These are phyloP conservation scores for Castanea crenata DNA, from an alignment of 306 rosid species.

Conservation along the genomic window DNA sequence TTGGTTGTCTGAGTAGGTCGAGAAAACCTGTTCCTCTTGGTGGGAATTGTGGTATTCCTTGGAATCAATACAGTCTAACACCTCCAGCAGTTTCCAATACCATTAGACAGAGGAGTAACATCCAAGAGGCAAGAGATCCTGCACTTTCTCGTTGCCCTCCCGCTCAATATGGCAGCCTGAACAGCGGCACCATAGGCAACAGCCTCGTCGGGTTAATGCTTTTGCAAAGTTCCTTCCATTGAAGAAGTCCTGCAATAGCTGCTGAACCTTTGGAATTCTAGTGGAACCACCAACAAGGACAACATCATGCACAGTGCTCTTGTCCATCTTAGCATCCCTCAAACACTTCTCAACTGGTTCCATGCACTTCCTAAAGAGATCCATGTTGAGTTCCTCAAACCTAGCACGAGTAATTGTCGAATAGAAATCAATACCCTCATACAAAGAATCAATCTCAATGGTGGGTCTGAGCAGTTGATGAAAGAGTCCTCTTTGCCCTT, in stretches of 20 bases:
- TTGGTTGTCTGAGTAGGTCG: slow-evolving; percentile 66
- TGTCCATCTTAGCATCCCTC: slow-evolving; percentile 77
- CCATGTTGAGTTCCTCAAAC: slow-evolving; percentile 77
- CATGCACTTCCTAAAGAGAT: slow-evolving; percentile 69
- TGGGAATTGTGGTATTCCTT: slow-evolving; percentile 68
- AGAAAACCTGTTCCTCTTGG: slow-evolving; percentile 66
- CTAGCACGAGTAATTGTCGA: slow-evolving; percentile 63
- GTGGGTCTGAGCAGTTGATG: slow-evolving; percentile 75
- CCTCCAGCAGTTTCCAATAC: slow-evolving; percentile 60
- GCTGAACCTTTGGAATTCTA: slow-evolving; percentile 71
- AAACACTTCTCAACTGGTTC: slow-evolving; percentile 71
- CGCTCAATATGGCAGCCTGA: slow-evolving; percentile 66
- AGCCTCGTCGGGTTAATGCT: slow-evolving; percentile 72
- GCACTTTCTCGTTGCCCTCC: slow-evolving; percentile 71
- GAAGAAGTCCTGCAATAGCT: slow-evolving; percentile 63
- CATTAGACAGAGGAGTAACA: slow-evolving; percentile 60
- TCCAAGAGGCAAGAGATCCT: slow-evolving; percentile 60
- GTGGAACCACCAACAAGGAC: slow-evolving; percentile 79
- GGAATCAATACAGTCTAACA: slow-evolving; percentile 61
- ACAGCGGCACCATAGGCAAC: slow-evolving; percentile 79
- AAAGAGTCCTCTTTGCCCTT: slow-evolving; percentile 66
- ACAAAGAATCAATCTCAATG: slow-evolving; percentile 58
- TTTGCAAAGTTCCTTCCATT: slow-evolving; percentile 70
- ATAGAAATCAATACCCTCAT: slow-evolving; percentile 61
- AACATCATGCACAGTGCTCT: slow-evolving; percentile 49